Conservation (phyloP, 805 yeast species). For the Yamadazyma laniorum region DNA sequence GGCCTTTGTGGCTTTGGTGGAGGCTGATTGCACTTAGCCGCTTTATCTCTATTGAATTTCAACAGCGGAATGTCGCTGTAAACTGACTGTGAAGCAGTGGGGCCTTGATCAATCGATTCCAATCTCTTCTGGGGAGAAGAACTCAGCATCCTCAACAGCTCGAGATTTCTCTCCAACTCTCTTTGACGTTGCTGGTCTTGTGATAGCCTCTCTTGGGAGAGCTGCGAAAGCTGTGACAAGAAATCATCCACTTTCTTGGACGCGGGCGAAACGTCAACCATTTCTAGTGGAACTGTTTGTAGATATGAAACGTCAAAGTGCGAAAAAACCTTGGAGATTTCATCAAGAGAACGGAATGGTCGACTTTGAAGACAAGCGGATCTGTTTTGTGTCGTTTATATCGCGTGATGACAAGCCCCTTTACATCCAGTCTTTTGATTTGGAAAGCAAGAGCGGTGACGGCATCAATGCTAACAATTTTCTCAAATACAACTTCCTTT, state of each 20-base stretch:
- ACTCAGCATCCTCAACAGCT: constrained; percentile 11
- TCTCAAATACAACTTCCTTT: constrained; percentile 63
- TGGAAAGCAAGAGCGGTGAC: constrained; percentile 15
- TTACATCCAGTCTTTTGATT: constrained; percentile 54
- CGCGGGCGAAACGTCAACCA: constrained; percentile 17
- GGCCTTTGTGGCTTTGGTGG: constrained; percentile 8
- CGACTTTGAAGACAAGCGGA: constrained; percentile 17
- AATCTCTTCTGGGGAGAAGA: background rate
- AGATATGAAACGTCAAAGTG: too few relatives aligned
- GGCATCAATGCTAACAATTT: constrained; percentile 39
- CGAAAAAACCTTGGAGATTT: too few relatives aligned
- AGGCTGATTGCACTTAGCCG: constrained; percentile 5
- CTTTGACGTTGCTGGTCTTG: constrained; percentile 38
- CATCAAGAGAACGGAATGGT: too few relatives aligned
- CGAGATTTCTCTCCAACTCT: constrained; percentile 30
- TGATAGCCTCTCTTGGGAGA: constrained; percentile 33
- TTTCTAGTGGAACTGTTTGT: too few relatives aligned
- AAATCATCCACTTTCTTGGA: constrained; percentile 38
- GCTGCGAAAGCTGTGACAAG: constrained; percentile 31
- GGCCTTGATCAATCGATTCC: background rate
- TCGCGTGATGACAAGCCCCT: constrained; percentile 59
- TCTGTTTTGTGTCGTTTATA: constrained; percentile 57
- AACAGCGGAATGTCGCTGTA: constrained; percentile 11
- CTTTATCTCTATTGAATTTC: constrained; percentile 8
- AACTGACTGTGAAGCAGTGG: background rate